Percentiles rank a stretch among this genome's conserved stretches.
Conservation (phyloP, 2,329 filamentous ascomycete genomes). For the Talaromyces rugulosus region DNA sequence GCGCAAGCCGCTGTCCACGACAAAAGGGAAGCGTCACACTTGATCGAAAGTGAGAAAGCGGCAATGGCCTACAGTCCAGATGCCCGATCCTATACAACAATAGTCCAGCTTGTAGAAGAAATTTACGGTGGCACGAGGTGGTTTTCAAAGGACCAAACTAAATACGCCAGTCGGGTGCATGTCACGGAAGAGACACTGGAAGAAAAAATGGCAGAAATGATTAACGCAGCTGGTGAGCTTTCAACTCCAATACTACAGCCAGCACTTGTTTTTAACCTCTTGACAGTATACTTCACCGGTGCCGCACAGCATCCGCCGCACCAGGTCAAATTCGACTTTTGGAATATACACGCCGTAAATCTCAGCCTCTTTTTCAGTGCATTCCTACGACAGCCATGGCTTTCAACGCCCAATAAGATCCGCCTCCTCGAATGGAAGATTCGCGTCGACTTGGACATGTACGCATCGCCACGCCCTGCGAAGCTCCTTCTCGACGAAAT, state of each 20-base stretch:
- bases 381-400: slow-evolving; percentile 50
- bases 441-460: slow-evolving; percentile 68
- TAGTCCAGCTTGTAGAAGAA: slow-evolving; percentile 60
- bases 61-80: slow-evolving; percentile 19
- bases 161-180: slow-evolving; percentile 55
- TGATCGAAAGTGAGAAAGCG: slow-evolving; percentile 40
- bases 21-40: slow-evolving; percentile 50
- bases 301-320: slow-evolving; percentile 63
- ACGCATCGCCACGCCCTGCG: slow-evolving; percentile 64
- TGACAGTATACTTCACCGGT: slow-evolving; percentile 45
- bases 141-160: slow-evolving; percentile 35
- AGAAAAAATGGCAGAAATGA: slow-evolving; percentile 62
- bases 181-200: slow-evolving; percentile 56
- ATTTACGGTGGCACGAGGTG: slow-evolving; percentile 44
- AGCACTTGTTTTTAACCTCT: not conserved
- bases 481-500: slow-evolving; percentile 58
- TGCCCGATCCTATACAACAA: slow-evolving; percentile 23
- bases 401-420: slow-evolving; percentile 55
- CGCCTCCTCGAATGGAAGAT: slow-evolving; percentile 80
- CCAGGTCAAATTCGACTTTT: slow-evolving; percentile 75
- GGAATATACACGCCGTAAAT: slow-evolving; percentile 73
- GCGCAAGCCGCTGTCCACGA: slow-evolving; percentile 71
- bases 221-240: slow-evolving; percentile 55
- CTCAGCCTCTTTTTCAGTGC: slow-evolving; percentile 65
- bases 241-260: not conserved